Evolutionary conservation across 202 grass and related monocot genomes (phyloP).

Genomic region (Dendrocalamus latiflorus): DNA sequence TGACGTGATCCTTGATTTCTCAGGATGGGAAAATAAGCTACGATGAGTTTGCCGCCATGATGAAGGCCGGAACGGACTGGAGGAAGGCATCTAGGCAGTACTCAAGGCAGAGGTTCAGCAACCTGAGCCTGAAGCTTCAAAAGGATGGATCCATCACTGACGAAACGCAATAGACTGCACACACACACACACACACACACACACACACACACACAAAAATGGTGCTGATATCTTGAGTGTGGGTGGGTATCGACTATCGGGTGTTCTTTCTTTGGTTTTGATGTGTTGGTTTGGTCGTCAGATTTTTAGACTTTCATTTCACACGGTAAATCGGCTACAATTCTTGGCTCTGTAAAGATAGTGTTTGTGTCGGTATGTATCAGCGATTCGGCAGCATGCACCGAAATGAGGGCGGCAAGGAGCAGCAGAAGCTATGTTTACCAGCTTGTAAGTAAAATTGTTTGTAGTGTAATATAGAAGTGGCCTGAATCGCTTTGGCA

Average conservation of each 20-base stretch:
- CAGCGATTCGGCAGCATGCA: not conserved
- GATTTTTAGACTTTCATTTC: not conserved
- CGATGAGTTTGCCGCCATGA: conserved; percentile 69
- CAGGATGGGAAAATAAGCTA: conserved; percentile 96
- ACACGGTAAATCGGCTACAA: not conserved
- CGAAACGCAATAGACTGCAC: conserved; percentile 2
- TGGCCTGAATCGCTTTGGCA: not conserved
- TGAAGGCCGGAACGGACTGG: conserved; percentile 97
- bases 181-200: too few relatives aligned
- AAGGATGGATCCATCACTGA: conserved; percentile 47
- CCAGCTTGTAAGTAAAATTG: not conserved
- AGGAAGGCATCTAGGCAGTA: conserved; percentile 93
- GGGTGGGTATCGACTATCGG: not conserved
- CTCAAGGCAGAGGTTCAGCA: conserved; percentile 77
- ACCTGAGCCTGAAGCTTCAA: conserved; percentile 64
- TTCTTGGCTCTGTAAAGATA: conserved; percentile 31
- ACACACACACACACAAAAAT: too few relatives aligned
- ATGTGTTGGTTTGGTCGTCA: not conserved
- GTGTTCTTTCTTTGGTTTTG: not conserved
- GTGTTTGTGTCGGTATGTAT: not conserved
- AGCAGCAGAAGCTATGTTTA: not conserved
- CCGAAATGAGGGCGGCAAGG: not conserved
- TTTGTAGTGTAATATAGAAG: not conserved
- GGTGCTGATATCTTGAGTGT: not conserved
- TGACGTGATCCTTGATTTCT: not conserved